phyloP scores from a whole-genome alignment of 2,329 filamentous ascomycete genomes.

The Tolypocladium nubicola region DNA sequence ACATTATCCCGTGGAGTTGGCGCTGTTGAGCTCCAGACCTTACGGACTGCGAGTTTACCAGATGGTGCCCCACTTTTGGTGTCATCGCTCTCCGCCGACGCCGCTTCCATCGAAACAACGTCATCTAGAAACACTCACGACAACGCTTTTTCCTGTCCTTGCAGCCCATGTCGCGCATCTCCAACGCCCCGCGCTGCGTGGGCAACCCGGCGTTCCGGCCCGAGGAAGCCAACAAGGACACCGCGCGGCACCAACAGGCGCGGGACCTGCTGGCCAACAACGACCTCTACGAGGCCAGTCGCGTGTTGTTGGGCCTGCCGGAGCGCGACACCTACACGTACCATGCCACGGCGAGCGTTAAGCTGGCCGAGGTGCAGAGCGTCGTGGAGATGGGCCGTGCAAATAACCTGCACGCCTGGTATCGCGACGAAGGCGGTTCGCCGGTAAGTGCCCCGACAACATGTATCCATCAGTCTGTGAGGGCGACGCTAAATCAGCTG shows the following conservation, averaged over 20 bases:
- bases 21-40: no score
- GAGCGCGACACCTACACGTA: conserved; percentile 36
- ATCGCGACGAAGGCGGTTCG: conserved; percentile 25
- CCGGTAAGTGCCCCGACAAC: conserved; percentile 13
- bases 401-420: conserved; percentile 40
- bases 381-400: conserved; percentile 29
- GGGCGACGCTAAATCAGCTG: conserved; percentile 3
- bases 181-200: conserved; percentile 28
- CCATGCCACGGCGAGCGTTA: conserved; percentile 39
- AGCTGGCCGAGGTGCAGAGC: conserved; percentile 36
- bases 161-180: conserved; percentile 14
- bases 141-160: background rate
- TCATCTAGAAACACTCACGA: background rate
- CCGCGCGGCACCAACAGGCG: conserved; percentile 24
- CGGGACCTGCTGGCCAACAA: conserved; percentile 27
- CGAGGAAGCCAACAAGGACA: conserved; percentile 26
- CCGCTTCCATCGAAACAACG: background rate
- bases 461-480: no score
- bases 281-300: conserved; percentile 33
- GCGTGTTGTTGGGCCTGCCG: conserved; percentile 32
- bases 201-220: conserved; percentile 34
- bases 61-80: background rate
- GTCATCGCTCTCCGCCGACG: background rate
- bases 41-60: background rate
- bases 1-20: no score